Conservation (phyloP, 345 rosid species). For the Erucastrum elatum region DNA sequence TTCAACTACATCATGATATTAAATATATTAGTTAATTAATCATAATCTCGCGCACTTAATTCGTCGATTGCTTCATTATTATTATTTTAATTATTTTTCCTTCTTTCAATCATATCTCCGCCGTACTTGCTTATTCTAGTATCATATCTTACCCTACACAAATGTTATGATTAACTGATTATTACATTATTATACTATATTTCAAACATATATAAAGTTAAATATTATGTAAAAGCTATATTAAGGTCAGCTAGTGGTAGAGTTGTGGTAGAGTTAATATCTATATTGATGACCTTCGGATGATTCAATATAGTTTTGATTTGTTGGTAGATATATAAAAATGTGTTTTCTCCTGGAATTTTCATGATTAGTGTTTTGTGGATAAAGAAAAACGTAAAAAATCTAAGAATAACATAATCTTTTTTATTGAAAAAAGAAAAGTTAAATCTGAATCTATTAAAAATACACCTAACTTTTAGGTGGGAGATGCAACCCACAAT, state of each 20-base stretch:
- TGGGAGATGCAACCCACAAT: too few species aligned
- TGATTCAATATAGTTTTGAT: conserved; percentile 8
- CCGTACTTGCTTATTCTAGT: conserved; percentile 41
- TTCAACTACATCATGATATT: conserved; percentile 26
- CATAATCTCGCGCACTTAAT: conserved; percentile 27
- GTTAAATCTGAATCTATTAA: too few species aligned
- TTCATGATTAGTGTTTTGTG: conserved; percentile 1
- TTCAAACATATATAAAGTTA: neutral
- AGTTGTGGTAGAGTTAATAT: conserved; percentile 32
- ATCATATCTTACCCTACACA: conserved; percentile 28
- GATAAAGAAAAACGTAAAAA: neutral
- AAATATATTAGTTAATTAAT: conserved; percentile 7
- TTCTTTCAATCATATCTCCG: conserved; percentile 34
- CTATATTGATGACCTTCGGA: conserved; percentile 29
- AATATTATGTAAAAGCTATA: conserved; percentile 16
- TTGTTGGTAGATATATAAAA: neutral
- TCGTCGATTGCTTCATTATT: conserved; percentile 42
- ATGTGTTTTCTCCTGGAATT: neutral
- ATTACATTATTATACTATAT: neutral
- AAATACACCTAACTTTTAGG: too few species aligned
- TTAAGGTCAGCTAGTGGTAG: conserved; percentile 22
- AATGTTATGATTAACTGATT: conserved; percentile 23
- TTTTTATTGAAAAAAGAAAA: neutral
- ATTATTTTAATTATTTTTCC: conserved; percentile 8
- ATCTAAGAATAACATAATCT: neutral